Conservation (phyloP, 1,139 yeast species). For the Debaryomyces sp. region DNA sequence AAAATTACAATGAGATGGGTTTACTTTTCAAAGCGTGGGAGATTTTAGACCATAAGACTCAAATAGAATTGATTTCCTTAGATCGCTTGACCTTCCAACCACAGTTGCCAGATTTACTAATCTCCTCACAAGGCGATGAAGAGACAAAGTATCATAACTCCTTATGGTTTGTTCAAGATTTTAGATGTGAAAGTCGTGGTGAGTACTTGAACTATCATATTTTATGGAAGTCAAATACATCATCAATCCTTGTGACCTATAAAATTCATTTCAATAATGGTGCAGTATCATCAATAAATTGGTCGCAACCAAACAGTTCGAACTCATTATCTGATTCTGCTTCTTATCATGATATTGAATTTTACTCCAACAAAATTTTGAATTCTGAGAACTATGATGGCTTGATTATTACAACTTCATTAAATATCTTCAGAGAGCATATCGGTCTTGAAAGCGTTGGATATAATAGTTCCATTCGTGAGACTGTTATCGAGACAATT, state of each 20-base stretch:
- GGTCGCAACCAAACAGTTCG: slow-evolving; percentile 20
- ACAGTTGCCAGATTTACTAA: slow-evolving; percentile 23
- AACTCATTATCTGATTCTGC: slow-evolving; percentile 5
- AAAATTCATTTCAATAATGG: slow-evolving; percentile 21
- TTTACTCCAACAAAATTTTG: slow-evolving; percentile 46
- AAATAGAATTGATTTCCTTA: slow-evolving; percentile 26
- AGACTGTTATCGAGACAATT: slow-evolving; percentile 26
- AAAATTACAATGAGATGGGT: slow-evolving; percentile 20
- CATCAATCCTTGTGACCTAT: slow-evolving; percentile 43
- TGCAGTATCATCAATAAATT: slow-evolving; percentile 17
- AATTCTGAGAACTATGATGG: slow-evolving; percentile 51
- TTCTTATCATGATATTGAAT: slow-evolving; percentile 34
- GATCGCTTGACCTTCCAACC: slow-evolving; percentile 29
- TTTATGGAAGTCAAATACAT: slow-evolving; percentile 67
- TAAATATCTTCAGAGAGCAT: slow-evolving; percentile 35
- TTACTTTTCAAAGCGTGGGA: slow-evolving; percentile 28
- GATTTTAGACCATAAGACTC: slow-evolving; percentile 19
- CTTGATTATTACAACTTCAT: slow-evolving; percentile 44
- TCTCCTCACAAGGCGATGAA: slow-evolving; percentile 10
- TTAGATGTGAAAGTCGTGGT: slow-evolving; percentile 29
- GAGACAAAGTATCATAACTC: slow-evolving; percentile 21
- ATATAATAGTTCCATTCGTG: slow-evolving; percentile 18
- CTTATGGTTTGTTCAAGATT: slow-evolving; percentile 55
- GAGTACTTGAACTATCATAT: slow-evolving; percentile 30
- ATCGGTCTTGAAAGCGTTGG: slow-evolving; percentile 15